Evolutionary conservation across 2,329 filamentous ascomycete species (phyloP).

Genomic region (Fusarium praegraminearum): DNA sequence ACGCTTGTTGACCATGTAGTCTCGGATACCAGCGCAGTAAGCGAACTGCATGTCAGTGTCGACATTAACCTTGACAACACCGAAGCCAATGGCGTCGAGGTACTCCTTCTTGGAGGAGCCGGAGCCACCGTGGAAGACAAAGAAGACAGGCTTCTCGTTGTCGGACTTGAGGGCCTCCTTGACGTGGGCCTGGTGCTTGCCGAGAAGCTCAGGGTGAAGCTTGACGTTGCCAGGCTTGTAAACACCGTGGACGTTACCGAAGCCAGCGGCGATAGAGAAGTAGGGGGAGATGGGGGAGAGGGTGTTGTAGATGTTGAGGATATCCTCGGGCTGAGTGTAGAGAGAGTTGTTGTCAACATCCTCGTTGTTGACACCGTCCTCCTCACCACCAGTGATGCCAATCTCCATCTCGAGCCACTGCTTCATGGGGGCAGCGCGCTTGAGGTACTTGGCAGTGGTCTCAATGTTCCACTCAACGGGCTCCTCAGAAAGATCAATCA

Average conservation of each 20-base stretch:
- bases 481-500: conserved; percentile 98
- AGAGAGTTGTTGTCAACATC: conserved; percentile 95
- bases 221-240: conserved; percentile 99
- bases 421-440: conserved; percentile 96
- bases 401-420: conserved; percentile 98
- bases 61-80: conserved; percentile 99
- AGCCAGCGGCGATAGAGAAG: conserved; percentile 98
- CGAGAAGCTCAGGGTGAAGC: conserved; percentile 93
- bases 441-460: conserved; percentile 92
- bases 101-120: conserved; percentile 93
- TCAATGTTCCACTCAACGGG: conserved; percentile 88
- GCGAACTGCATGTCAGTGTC: conserved; percentile 98
- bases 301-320: conserved; percentile 89
- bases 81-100: conserved; percentile 86
- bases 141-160: conserved; percentile 94
- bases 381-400: conserved; percentile 92
- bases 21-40: conserved; percentile 91
- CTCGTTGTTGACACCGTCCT: conserved; percentile 99
- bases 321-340: conserved; percentile 98
- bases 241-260: conserved; percentile 99
- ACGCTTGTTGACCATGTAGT: conserved; percentile 95
- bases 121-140: conserved; percentile 99
- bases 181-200: conserved; percentile 95
- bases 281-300: conserved; percentile 89
- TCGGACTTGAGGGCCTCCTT: conserved; percentile 79